Evolutionary conservation across 1,139 yeast species (phyloP).

Genomic region (Geotrichum cucujoidarum): DNA sequence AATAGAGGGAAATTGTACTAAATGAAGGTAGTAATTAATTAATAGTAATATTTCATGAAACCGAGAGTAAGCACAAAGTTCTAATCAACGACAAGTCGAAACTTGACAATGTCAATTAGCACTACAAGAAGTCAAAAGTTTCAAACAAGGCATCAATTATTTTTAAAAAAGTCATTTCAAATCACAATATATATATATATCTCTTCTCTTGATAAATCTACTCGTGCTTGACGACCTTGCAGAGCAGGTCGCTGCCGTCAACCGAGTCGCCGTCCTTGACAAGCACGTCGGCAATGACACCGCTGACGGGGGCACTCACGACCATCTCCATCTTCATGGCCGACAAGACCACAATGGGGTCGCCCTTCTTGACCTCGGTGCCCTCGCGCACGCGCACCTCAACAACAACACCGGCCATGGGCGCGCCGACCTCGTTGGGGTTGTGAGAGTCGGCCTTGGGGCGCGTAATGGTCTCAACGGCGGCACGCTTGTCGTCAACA

Average conservation of each 20-base stretch:
- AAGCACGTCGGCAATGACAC: slow-evolving; percentile 68
- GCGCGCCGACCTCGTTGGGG: slow-evolving; percentile 94
- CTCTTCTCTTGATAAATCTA: too few relatives aligned
- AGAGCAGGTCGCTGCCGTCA: slow-evolving; percentile 81
- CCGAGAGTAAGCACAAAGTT: too few relatives aligned
- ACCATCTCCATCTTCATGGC: slow-evolving; percentile 99
- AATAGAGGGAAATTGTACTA: too few relatives aligned
- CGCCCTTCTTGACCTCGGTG: slow-evolving; percentile 90
- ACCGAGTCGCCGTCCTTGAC: slow-evolving; percentile 93
- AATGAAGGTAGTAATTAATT: too few relatives aligned
- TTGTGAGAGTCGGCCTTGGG: slow-evolving; percentile 84
- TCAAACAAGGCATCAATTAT: too few relatives aligned
- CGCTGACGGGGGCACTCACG: slow-evolving; percentile 84
- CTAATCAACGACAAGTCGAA: too few relatives aligned
- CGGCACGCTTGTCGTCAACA: slow-evolving; percentile 79
- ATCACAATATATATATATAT: too few relatives aligned
- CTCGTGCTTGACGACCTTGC: slow-evolving; percentile 41
- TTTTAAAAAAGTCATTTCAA: too few relatives aligned
- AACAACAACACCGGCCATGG: slow-evolving; percentile 98
- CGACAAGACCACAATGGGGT: slow-evolving; percentile 86
- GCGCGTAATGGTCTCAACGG: slow-evolving; percentile 78
- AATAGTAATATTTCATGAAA: too few relatives aligned
- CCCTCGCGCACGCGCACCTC: slow-evolving; percentile 90
- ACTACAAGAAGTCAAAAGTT: too few relatives aligned
- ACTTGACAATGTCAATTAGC: too few relatives aligned